phyloP scores from a whole-genome alignment of 176 grass and related monocot genomes.

The Neostapfia colusana region DNA sequence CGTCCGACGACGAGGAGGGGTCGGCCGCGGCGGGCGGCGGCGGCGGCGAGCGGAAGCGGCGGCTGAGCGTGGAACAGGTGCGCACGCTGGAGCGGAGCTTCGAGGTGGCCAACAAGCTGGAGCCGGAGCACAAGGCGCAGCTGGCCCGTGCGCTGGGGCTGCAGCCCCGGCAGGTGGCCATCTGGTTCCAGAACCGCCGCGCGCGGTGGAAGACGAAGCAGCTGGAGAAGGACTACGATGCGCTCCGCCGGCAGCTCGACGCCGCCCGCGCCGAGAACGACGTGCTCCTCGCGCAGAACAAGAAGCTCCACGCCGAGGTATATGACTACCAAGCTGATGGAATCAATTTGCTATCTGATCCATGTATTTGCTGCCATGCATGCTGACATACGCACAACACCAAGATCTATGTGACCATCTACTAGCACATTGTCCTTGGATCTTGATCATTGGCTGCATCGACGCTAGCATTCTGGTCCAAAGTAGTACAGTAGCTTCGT shows the following conservation, averaged over 20 bases:
- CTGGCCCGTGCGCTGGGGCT: constrained; percentile 53
- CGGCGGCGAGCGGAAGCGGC: constrained; percentile 54
- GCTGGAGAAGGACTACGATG: constrained; percentile 60
- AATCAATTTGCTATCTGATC: background rate
- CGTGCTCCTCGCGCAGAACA: constrained; percentile 45
- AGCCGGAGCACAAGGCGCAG: constrained; percentile 59
- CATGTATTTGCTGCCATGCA: background rate
- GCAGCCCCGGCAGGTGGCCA: constrained; percentile 63
- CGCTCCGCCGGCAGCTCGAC: constrained; percentile 46
- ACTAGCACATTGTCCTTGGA: background rate
- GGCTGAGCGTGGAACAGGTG: constrained; percentile 61
- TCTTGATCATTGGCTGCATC: constrained; percentile 8
- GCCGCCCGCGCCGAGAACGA: constrained; percentile 52
- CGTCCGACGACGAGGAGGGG: constrained; percentile 19
- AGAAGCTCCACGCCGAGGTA: constrained; percentile 55
- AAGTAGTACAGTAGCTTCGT: background rate
- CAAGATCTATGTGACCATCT: constrained; percentile 2
- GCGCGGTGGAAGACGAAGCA: constrained; percentile 70
- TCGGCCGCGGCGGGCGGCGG: background rate
- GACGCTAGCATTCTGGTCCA: background rate
- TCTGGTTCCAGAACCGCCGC: constrained; percentile 77
- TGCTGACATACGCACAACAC: background rate
- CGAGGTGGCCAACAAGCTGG: constrained; percentile 69
- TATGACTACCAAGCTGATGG: too few species aligned
- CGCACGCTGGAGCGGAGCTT: constrained; percentile 59